A percentile compares a stretch with the other conserved stretches of the same genome.
These are phyloP conservation scores for Cymbopogon citratus DNA, from an alignment of 176 grass and related monocot species.

Conservation along the genomic window DNA sequence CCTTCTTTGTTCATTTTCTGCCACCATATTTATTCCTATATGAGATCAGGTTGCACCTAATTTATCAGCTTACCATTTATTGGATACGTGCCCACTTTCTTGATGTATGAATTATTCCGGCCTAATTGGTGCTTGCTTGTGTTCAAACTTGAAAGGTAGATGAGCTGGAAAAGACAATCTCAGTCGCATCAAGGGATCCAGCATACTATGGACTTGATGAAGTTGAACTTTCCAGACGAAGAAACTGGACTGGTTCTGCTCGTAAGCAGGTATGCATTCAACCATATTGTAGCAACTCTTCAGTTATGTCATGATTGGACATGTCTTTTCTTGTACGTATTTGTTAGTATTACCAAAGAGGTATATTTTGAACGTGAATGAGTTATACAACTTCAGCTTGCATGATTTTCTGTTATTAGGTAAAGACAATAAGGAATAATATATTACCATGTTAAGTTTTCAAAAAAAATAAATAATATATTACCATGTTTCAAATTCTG, in stretches of 20 bases:
- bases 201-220: conserved; percentile 88
- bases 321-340: not conserved
- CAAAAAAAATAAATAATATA: too few species aligned
- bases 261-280: conserved; percentile 59
- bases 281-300: not conserved
- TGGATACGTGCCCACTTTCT: not conserved
- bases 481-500: too few species aligned
- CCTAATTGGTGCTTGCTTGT: conserved; percentile 13
- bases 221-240: conserved; percentile 78
- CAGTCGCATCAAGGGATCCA: conserved; percentile 83
- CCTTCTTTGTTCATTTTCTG: not conserved
- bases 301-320: not conserved
- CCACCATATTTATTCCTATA: not conserved
- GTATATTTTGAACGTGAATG: not conserved
- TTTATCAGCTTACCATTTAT: not conserved
- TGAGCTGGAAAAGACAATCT: conserved; percentile 87
- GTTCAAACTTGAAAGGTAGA: conserved; percentile 68
- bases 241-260: conserved; percentile 67
- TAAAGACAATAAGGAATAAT: not conserved
- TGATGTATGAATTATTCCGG: conserved; percentile 14
- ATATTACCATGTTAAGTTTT: too few species aligned
- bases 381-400: not conserved
- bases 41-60: not conserved
- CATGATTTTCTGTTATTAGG: not conserved
- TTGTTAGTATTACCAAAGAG: not conserved